Percentiles rank a stretch among this genome's conserved stretches.
These are phyloP conservation scores for Paramarasmius palmivorus DNA, from an alignment of 1,284 basidiomycete genomes.

Conservation along the genomic window DNA sequence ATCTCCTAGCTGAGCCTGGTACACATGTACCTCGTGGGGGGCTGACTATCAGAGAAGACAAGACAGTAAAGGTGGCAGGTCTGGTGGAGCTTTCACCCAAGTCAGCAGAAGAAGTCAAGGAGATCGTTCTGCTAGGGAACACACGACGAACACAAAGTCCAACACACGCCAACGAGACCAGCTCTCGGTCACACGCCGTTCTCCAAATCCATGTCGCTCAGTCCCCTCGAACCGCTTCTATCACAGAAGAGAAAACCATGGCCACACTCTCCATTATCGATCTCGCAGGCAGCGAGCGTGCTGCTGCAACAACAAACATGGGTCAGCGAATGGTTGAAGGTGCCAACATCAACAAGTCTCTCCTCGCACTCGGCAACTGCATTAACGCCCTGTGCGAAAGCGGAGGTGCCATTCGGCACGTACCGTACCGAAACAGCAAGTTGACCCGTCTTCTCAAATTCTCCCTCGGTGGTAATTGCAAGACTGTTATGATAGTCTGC, in stretches of 20 bases:
- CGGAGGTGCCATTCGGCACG: slow-evolving; percentile 80
- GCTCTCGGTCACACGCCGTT: slow-evolving; percentile 94
- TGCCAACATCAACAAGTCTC: slow-evolving; percentile 96
- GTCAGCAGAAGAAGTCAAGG: slow-evolving; percentile 89
- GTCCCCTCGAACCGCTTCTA: slow-evolving; percentile 76
- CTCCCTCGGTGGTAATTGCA: slow-evolving; percentile 95
- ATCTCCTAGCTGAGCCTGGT: slow-evolving; percentile 82
- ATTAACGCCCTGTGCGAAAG: slow-evolving; percentile 95
- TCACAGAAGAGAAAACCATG: slow-evolving; percentile 80
- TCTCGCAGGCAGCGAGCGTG: slow-evolving; percentile 93
- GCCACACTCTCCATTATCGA: slow-evolving; percentile 96
- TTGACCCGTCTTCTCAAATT: slow-evolving; percentile 95
- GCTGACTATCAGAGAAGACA: slow-evolving; percentile 91
- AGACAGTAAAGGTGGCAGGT: slow-evolving; percentile 86
- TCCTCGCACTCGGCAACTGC: slow-evolving; percentile 93
- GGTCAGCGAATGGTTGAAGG: slow-evolving; percentile 98
- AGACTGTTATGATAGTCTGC: slow-evolving; percentile 98
- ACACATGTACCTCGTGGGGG: slow-evolving; percentile 72
- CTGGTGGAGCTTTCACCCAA: slow-evolving; percentile 79
- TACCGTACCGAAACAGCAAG: slow-evolving; percentile 96
- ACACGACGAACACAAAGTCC: slow-evolving; percentile 86
- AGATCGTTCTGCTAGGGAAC: slow-evolving; percentile 89
- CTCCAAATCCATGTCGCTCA: slow-evolving; percentile 91
- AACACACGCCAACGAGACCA: slow-evolving; percentile 93
- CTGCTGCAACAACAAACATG: slow-evolving; percentile 93